A percentile compares a stretch with the other conserved stretches of the same genome.
Evolutionary conservation across 805 yeast genomes (phyloP).

Genomic region (Metschnikowia gruessii): DNA sequence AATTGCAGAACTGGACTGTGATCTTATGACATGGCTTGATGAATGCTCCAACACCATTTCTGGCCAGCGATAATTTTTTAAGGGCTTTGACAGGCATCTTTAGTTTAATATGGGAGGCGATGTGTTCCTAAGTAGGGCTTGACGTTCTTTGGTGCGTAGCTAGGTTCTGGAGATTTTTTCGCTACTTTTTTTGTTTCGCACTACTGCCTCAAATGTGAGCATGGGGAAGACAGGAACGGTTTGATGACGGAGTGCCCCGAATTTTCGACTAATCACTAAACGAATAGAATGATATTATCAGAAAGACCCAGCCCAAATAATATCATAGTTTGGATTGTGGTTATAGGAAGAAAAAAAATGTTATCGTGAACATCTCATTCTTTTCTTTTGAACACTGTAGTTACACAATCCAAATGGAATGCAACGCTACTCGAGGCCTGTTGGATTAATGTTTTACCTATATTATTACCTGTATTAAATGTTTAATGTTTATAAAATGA

Average conservation of each 20-base stretch:
- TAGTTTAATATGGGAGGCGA: neutral
- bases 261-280: too few relatives aligned
- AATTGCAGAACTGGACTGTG: slow-evolving; percentile 80
- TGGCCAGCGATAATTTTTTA: slow-evolving; percentile 54
- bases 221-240: neutral
- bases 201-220: neutral
- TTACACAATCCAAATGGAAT: too few relatives aligned
- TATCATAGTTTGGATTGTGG: too few relatives aligned
- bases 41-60: slow-evolving; percentile 76
- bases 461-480: neutral
- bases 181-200: slow-evolving; percentile 1
- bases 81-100: slow-evolving; percentile 59
- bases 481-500: neutral
- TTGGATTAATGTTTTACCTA: too few relatives aligned
- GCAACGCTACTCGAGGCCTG: too few relatives aligned
- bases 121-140: neutral
- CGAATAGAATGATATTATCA: too few relatives aligned
- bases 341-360: too few relatives aligned
- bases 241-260: too few relatives aligned
- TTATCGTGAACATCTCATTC: too few relatives aligned
- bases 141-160: neutral
- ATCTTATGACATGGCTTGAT: slow-evolving; percentile 73
- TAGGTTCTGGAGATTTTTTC: neutral
- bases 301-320: too few relatives aligned
- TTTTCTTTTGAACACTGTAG: too few relatives aligned